A percentile compares a stretch with the other conserved stretches of the same genome.
Conservation (phyloP, 345 rosid genomes). For the Carallia pectinifolia region DNA sequence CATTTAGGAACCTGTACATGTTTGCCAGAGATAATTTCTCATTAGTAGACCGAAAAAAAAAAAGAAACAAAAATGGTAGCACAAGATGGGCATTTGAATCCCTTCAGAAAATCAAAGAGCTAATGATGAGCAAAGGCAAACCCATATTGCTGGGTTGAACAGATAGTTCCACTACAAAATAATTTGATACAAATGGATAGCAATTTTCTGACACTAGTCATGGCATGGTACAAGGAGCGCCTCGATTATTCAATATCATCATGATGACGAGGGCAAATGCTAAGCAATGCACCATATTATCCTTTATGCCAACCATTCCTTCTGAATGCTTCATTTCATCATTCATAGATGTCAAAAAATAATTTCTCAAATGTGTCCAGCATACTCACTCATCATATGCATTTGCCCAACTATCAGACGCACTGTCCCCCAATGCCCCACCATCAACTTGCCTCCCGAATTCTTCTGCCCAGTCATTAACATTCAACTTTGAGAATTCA, state of each 20-base stretch:
- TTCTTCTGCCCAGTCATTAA: conserved; percentile 93
- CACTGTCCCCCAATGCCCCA: conserved; percentile 58
- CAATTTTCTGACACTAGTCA: too few species aligned
- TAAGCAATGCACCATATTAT: too few species aligned
- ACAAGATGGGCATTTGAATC: neutral
- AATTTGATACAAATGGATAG: neutral
- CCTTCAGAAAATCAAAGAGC: neutral
- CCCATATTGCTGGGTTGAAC: too few species aligned
- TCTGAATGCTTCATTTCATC: neutral
- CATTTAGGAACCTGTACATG: conserved; percentile 57
- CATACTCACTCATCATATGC: conserved; percentile 89
- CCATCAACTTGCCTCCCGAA: conserved; percentile 70
- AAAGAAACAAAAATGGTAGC: too few species aligned
- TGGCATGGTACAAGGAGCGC: too few species aligned
- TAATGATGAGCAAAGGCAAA: neutral
- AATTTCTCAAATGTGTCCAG: conserved; percentile 16
- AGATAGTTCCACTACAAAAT: neutral
- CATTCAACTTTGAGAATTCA: conserved; percentile 92
- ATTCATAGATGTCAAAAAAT: conserved; percentile 2
- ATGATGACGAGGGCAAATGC: too few species aligned
- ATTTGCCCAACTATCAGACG: conserved; percentile 82
- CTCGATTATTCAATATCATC: too few species aligned
- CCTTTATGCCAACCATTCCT: too few species aligned
- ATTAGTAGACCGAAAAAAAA: too few species aligned
- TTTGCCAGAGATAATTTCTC: neutral